Base-by-base conservation (phyloP, 768 basidiomycete species). In the Termitomyces sp. region DNA sequence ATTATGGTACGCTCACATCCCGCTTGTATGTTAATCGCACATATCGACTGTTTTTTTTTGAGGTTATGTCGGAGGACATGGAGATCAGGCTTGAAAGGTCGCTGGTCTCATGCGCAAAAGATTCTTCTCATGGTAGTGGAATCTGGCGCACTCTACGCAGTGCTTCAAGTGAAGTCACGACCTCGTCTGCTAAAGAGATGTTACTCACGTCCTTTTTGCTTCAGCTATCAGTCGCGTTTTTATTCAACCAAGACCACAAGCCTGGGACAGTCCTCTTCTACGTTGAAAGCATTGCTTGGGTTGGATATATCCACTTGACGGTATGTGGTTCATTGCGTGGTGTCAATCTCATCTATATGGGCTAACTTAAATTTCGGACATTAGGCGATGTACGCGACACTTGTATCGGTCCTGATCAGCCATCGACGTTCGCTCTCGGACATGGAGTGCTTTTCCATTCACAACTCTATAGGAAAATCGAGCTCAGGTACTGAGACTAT, bases 61-160 rank as follows among this genome's bases (percentile, higher is more conserved):
- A 52, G 56, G 49, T 21, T 45, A 7, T 57, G 21, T 27, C 21
- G 56, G 23, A 57, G n/a, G 14, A 4, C 35, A 0, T 57, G 56
- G 49, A 51, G 17, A 16, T 19, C 19, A 1, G 56, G 56, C 27
- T 46, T 41, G 23, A 37, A 25, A 23, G 50, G 49, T 19, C 49
- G 43, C 12, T 57, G 56, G 56, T 57, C 56, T 17, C 56, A 51
- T 46, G 49, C 50, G 3, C 56, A 57, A 14, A 51, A 52, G 27
- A 57, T 57, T 0, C 42, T 57, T 3, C 42, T 57, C 2, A 57
- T 57, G 42, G 34, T 57, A 5, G 42, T 57, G 6, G 56, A 57
- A 51, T 57, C 56, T 9, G 56, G 56, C 5, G 56, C 56, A 31
- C 25, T 51, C 6, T 57, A 57, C 19, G 42, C 35, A n/a, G 42